Evolutionary conservation across 2,329 filamentous ascomycete genomes (phyloP).

Genomic region (Pseudogymnoascus sp.): DNA sequence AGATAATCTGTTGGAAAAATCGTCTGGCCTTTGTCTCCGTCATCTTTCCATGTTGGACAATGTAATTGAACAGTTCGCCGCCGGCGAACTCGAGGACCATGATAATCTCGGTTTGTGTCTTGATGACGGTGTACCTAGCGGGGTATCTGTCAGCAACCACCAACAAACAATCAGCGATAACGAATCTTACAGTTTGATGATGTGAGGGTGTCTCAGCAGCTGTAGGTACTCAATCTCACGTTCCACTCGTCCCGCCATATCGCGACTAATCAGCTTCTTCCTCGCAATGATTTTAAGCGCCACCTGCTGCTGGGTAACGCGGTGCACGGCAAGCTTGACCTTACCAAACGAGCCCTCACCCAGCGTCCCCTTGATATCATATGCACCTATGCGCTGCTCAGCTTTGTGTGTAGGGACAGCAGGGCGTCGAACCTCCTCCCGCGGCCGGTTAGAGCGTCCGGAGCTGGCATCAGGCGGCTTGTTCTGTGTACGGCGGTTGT

Average conservation of each 20-base stretch:
- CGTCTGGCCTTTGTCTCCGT: constrained; percentile 86
- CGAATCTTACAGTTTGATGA: constrained; percentile 81
- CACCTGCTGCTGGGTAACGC: constrained; percentile 87
- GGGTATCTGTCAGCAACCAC: not conserved
- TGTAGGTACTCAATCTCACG: constrained; percentile 97
- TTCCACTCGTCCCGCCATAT: constrained; percentile 97
- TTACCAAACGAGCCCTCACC: constrained; percentile 98
- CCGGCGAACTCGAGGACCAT: constrained; percentile 99
- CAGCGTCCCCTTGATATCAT: constrained; percentile 81
- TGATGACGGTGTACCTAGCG: constrained; percentile 85
- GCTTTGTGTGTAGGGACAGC: constrained; percentile 42
- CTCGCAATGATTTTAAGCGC: constrained; percentile 96
- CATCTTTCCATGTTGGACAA: constrained; percentile 88
- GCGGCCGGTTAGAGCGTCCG: constrained; percentile 16
- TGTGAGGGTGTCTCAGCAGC: constrained; percentile 89
- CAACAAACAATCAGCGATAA: constrained; percentile 5
- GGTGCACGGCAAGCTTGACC: constrained; percentile 92
- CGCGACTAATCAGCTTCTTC: constrained; percentile 90
- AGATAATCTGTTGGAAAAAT: constrained; percentile 99
- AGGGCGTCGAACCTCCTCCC: constrained; percentile 18
- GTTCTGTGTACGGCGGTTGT: constrained; percentile 47
- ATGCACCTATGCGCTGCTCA: constrained; percentile 83
- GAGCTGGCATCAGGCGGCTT: constrained; percentile 28
- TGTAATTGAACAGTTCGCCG: constrained; percentile 95
- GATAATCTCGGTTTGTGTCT: constrained; percentile 87